phyloP scores from a whole-genome alignment of 2,329 filamentous ascomycete genomes.

The Botrytis pseudocinerea region DNA sequence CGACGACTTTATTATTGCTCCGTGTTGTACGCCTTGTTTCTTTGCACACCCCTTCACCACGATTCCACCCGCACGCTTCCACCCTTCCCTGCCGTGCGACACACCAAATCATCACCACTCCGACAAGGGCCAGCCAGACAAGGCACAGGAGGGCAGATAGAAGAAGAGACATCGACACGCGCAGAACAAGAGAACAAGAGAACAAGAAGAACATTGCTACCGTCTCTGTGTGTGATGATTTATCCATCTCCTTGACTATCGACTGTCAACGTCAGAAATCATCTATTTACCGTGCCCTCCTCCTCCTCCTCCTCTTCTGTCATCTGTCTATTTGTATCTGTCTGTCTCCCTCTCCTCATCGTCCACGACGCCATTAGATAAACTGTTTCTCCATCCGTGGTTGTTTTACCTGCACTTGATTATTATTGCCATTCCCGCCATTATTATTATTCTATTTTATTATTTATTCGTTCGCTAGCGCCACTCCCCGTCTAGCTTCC shows the following conservation, averaged over 20 bases:
- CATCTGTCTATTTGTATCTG: background rate
- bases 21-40: background rate
- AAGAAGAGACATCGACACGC: background rate
- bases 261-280: background rate
- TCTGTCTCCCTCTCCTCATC: background rate
- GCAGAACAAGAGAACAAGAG: background rate
- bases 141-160: conserved; percentile 1
- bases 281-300: background rate
- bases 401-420: background rate
- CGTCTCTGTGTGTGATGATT: no score
- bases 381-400: background rate
- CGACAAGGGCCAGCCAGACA: background rate
- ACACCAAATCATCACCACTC: background rate
- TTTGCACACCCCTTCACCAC: background rate
- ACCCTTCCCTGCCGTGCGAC: conserved; percentile 12
- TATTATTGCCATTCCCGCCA: background rate
- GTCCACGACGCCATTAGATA: background rate
- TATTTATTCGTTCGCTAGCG: background rate
- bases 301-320: background rate
- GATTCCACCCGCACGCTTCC: conserved; percentile 7
- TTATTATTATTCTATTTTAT: background rate
- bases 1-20: background rate
- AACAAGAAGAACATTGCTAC: conserved; percentile 8
- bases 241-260: background rate
- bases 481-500: background rate